Evolutionary conservation across 2,329 filamentous ascomycete species (phyloP).

Genomic region (Colletotrichum liaoningense): DNA sequence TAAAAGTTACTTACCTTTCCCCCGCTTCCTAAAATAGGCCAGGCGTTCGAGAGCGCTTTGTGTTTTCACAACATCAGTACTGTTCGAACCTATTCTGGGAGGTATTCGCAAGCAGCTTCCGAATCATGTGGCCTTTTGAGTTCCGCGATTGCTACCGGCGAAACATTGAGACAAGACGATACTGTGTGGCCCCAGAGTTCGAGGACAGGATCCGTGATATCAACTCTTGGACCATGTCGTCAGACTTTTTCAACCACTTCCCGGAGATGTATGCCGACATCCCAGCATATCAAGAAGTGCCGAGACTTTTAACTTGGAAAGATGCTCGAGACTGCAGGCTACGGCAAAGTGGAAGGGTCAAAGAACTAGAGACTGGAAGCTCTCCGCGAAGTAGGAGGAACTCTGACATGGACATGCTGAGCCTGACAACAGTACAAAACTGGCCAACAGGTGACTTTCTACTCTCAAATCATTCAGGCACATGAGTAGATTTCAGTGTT

Average conservation of each 20-base stretch:
- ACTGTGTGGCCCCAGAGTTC: conserved; percentile 37
- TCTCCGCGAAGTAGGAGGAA: background rate
- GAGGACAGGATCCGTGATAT: conserved; percentile 41
- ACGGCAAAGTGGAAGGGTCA: background rate
- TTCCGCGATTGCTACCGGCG: conserved; percentile 42
- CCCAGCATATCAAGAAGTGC: conserved; percentile 16
- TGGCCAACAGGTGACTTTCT: background rate
- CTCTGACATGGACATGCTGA: background rate
- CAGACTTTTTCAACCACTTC: conserved; percentile 42
- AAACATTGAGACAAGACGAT: conserved; percentile 40
- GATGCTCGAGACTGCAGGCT: background rate
- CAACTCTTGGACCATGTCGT: conserved; percentile 43
- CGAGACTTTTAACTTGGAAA: background rate
- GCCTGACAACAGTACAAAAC: background rate
- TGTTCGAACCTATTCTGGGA: conserved; percentile 43
- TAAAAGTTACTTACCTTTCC: background rate
- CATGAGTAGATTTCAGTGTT: background rate
- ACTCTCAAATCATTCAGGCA: background rate
- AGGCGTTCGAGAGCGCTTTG: conserved; percentile 42
- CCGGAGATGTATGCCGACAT: conserved; percentile 39
- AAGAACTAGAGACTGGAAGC: background rate
- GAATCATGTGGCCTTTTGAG: conserved; percentile 40
- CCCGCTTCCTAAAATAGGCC: conserved; percentile 37
- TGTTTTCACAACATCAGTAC: conserved; percentile 44
- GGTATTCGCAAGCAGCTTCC: conserved; percentile 38